Conservation (phyloP, 1,139 yeast species). For the Williopsis jadinii region DNA sequence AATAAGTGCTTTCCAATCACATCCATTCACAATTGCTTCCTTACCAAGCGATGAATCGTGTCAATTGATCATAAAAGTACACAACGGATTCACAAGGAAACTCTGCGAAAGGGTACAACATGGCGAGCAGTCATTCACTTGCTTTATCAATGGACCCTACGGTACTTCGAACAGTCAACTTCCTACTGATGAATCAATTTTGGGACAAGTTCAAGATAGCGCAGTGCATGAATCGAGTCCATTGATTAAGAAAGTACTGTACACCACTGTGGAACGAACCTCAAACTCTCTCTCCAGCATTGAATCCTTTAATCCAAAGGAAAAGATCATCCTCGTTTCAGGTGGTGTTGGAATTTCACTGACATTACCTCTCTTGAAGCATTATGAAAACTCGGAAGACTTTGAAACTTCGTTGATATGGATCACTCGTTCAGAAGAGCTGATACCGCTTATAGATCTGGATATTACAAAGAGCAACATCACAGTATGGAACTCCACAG, state of each 20-base stretch:
- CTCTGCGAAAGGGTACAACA: conserved; percentile 5
- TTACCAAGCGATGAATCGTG: conserved; percentile 9
- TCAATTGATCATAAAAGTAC: conserved; percentile 15
- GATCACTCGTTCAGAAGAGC: conserved; percentile 10
- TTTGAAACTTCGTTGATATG: conserved; percentile 18
- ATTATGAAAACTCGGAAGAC: conserved; percentile 3
- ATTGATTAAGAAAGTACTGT: not conserved
- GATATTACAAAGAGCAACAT: conserved; percentile 3
- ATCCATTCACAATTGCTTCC: conserved; percentile 23
- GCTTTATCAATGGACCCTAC: conserved; percentile 22
- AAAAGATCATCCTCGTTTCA: conserved; percentile 17
- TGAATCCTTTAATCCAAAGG: not conserved
- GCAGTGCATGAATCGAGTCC: not conserved
- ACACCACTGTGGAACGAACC: not conserved
- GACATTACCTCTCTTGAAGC: conserved; percentile 14
- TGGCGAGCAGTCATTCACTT: conserved; percentile 7
- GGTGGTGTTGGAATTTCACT: conserved; percentile 23
- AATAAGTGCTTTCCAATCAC: conserved; percentile 15
- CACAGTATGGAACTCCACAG: conserved; percentile 17
- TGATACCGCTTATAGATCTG: conserved; percentile 1
- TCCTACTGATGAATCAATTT: conserved; percentile 4
- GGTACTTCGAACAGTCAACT: conserved; percentile 16
- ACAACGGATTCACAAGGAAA: conserved; percentile 17
- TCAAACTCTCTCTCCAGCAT: not conserved
- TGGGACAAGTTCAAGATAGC: not conserved